These are phyloP conservation scores for Circinella umbellata DNA, from an alignment of 371 early-diverging fungal species.

Conservation along the genomic window DNA sequence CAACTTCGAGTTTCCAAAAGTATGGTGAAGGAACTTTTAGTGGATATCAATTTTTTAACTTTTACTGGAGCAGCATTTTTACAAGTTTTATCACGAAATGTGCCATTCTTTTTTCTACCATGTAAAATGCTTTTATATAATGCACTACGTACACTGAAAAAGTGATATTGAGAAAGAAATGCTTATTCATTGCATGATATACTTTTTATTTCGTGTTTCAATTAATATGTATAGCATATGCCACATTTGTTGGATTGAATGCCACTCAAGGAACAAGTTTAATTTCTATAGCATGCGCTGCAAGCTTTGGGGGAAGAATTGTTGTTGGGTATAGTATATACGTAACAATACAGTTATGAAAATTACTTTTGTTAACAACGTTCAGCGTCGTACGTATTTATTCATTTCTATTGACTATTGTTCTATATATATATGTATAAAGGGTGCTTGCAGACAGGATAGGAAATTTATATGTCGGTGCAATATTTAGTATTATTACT, in stretches of 20 bases:
- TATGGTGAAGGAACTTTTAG: background rate
- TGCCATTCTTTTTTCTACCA: conserved; percentile 24
- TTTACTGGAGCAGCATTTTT: conserved; percentile 10
- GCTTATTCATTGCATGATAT: too few species aligned
- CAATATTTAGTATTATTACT: conserved; percentile 36
- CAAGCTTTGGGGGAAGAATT: conserved; percentile 63
- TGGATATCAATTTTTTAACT: conserved; percentile 10
- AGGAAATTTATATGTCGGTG: conserved; percentile 46
- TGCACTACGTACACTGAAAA: too few species aligned
- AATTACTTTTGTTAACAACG: too few species aligned
- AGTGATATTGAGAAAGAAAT: background rate
- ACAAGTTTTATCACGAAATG: conserved; percentile 6
- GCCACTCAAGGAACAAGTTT: conserved; percentile 36
- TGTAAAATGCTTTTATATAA: background rate
- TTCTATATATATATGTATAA: background rate
- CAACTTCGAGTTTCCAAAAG: background rate
- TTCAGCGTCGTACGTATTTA: too few species aligned
- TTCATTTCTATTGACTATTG: too few species aligned
- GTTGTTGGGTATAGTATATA: conserved; percentile 24
- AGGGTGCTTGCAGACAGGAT: conserved; percentile 46
- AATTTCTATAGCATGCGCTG: conserved; percentile 44
- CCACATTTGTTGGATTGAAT: conserved; percentile 17
- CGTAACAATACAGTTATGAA: too few species aligned
- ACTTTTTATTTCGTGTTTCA: too few species aligned
- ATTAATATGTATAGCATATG: conserved; percentile 6